These are phyloP conservation scores for Skeletonema menzelii DNA, from an alignment of 108 stramenopile genomes.

Conservation along the genomic window DNA sequence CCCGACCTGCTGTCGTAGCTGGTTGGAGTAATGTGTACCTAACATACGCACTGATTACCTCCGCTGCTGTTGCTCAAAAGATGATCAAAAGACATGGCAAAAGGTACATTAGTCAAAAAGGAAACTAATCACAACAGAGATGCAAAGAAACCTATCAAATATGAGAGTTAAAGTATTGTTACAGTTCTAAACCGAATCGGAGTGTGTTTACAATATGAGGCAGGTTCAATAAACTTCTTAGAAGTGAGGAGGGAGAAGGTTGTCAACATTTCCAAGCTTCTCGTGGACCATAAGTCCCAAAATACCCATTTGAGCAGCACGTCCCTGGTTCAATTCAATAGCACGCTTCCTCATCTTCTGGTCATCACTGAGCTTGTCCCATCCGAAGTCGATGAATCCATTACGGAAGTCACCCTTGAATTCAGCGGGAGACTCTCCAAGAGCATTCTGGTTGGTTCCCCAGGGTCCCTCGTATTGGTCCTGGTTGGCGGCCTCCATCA, in stretches of 20 bases:
- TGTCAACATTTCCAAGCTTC: slow-evolving; percentile 49
- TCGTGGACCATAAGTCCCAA: slow-evolving; percentile 90
- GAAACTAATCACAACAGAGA: too few species aligned
- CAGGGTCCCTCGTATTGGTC: slow-evolving; percentile 15
- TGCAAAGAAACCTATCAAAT: slow-evolving; percentile 1
- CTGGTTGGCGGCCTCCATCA: slow-evolving; percentile 44
- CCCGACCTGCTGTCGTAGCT: too few species aligned
- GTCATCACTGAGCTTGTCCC: slow-evolving; percentile 65
- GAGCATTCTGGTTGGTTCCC: slow-evolving; percentile 28
- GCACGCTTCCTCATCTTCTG: slow-evolving; percentile 77
- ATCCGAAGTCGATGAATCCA: slow-evolving; percentile 77
- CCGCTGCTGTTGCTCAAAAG: too few species aligned
- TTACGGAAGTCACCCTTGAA: slow-evolving; percentile 85
- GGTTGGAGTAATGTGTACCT: too few species aligned
- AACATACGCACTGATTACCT: too few species aligned
- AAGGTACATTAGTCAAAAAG: too few species aligned
- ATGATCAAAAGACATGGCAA: too few species aligned
- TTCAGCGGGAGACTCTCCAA: slow-evolving; percentile 41
- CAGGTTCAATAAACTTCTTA: neutral
- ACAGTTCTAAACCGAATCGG: neutral
- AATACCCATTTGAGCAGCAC: slow-evolving; percentile 91
- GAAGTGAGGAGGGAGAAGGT: slow-evolving; percentile 20
- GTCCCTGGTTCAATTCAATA: slow-evolving; percentile 92
- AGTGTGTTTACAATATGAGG: neutral
- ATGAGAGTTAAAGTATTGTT: slow-evolving; percentile 6